Evolutionary conservation across 768 basidiomycete genomes (phyloP).

Genomic region (Tricholoma sp.): DNA sequence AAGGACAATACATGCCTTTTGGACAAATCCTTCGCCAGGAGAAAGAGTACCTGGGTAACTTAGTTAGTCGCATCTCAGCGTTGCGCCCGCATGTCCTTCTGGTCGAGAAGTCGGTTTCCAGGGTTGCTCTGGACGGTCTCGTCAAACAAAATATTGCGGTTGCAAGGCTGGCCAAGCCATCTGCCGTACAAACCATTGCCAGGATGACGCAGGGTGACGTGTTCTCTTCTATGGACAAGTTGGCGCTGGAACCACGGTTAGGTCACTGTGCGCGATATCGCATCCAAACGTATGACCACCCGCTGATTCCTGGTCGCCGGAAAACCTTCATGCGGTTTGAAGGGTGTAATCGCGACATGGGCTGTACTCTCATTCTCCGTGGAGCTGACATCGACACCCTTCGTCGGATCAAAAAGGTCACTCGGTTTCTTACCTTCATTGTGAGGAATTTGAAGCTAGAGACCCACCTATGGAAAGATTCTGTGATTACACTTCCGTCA

Average conservation of each 20-base stretch:
- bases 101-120: constrained; percentile 87
- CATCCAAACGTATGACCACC: constrained; percentile 92
- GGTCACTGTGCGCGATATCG: constrained; percentile 85
- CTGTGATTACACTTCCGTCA: constrained; percentile 67
- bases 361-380: constrained; percentile 89
- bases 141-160: constrained; percentile 84
- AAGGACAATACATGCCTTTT: constrained; percentile 91
- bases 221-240: constrained; percentile 91
- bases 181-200: constrained; percentile 83
- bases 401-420: constrained; percentile 85
- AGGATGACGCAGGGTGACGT: constrained; percentile 94
- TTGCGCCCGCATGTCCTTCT: constrained; percentile 89
- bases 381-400: constrained; percentile 82
- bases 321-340: constrained; percentile 99
- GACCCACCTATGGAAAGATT: constrained; percentile 90
- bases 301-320: constrained; percentile 85
- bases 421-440: constrained; percentile 86
- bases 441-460: constrained; percentile 93
- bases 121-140: constrained; percentile 84
- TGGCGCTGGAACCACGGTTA: constrained; percentile 82
- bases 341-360: constrained; percentile 88
- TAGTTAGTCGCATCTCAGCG: constrained; percentile 86
- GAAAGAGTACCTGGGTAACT: constrained; percentile 84
- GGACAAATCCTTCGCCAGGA: constrained; percentile 89
- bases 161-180: constrained; percentile 82